These are phyloP conservation scores for Abortiporus biennis DNA, from an alignment of 1,284 basidiomycete genomes.

Conservation along the genomic window DNA sequence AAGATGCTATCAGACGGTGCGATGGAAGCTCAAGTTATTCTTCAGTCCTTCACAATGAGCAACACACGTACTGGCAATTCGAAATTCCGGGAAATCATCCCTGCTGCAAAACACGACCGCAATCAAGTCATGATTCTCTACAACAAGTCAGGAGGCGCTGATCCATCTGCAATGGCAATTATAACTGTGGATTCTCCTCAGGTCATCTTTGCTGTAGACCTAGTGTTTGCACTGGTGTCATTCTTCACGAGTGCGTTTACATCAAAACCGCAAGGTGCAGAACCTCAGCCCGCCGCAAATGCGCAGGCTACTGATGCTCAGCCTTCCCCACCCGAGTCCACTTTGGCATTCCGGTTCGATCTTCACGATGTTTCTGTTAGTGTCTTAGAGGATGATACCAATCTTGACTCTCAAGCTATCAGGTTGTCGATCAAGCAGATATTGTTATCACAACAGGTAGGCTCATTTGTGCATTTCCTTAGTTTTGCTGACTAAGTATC, in stretches of 20 bases:
- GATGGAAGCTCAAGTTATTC: conserved; percentile 80
- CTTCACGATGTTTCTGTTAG: conserved; percentile 90
- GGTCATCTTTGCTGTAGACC: conserved; percentile 92
- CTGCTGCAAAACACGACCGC: conserved; percentile 82
- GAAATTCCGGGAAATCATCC: conserved; percentile 94
- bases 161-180: conserved; percentile 65
- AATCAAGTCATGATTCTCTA: conserved; percentile 96
- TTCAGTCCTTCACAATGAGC: conserved; percentile 88
- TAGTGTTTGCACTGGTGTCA: conserved; percentile 81
- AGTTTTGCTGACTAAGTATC: neutral
- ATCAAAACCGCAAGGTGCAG: conserved; percentile 17
- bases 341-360: conserved; percentile 75
- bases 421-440: conserved; percentile 82
- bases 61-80: conserved; percentile 83
- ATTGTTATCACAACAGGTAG: conserved; percentile 87
- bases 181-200: conserved; percentile 92
- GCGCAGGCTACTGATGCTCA: conserved; percentile 16
- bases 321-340: conserved; percentile 16
- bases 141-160: conserved; percentile 61
- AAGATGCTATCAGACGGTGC: conserved; percentile 85
- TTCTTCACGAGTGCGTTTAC: conserved; percentile 75
- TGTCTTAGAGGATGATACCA: conserved; percentile 83
- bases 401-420: conserved; percentile 83
- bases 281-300: conserved; percentile 11
- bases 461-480: conserved; percentile 1